phyloP scores from a whole-genome alignment of 164 flowering plant genomes.

The Umbellularia californica region DNA sequence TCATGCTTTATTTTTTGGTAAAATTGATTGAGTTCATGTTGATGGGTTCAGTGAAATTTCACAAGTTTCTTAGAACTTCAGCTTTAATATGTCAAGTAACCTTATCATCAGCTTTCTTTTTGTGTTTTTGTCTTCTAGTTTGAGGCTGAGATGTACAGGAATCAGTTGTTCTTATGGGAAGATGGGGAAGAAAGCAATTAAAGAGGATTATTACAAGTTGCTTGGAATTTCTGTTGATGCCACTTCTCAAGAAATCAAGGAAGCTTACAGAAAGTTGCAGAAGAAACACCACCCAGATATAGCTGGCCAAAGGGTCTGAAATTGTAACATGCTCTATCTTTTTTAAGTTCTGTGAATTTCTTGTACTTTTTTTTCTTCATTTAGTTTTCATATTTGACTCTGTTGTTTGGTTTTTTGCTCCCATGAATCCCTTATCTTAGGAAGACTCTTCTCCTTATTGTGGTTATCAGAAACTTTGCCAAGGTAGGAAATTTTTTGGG shows the following conservation, averaged over 20 bases:
- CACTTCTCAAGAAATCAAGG: slow-evolving; percentile 45
- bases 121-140: slow-evolving; percentile 13
- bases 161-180: slow-evolving; percentile 20
- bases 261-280: slow-evolving; percentile 64
- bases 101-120: background rate
- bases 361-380: background rate
- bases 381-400: too few species aligned
- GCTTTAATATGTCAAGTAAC: background rate
- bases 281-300: slow-evolving; percentile 72
- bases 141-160: slow-evolving; percentile 12
- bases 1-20: background rate
- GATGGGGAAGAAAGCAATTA: slow-evolving; percentile 7
- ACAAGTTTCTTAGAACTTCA: background rate
- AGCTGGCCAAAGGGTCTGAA: slow-evolving; percentile 54
- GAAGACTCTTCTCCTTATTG: too few species aligned
- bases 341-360: background rate
- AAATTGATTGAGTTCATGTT: background rate
- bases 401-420: too few species aligned
- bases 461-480: too few species aligned
- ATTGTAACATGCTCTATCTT: background rate
- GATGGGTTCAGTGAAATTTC: background rate
- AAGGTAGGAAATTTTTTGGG: too few species aligned
- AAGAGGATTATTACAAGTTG: slow-evolving; percentile 44
- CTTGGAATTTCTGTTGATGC: slow-evolving; percentile 58
- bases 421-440: too few species aligned